phyloP scores from a whole-genome alignment of 1,284 basidiomycete species.

The Trichosporon sp. region DNA sequence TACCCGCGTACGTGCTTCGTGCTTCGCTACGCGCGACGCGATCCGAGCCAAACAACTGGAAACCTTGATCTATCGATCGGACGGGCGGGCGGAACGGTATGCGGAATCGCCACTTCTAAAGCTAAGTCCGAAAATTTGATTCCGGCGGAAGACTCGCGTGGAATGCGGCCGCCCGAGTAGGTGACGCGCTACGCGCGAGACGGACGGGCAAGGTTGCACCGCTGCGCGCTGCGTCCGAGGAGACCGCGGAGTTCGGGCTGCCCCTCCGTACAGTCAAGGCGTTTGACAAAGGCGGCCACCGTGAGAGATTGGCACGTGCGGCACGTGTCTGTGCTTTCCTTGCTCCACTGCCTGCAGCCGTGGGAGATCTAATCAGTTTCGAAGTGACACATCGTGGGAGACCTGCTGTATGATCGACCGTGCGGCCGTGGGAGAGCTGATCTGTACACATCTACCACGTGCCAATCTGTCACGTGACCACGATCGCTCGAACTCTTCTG shows the following conservation, averaged over 20 bases:
- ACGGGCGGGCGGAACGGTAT: no score
- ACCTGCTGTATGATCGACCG: no score
- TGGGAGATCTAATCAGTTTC: no score
- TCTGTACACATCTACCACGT: background rate
- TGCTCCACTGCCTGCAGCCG: no score
- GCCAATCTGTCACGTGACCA: background rate
- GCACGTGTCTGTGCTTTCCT: background rate
- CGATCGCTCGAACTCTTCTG: background rate
- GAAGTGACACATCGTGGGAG: no score
- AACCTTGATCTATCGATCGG: no score
- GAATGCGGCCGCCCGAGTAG: background rate
- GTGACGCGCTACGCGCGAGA: background rate
- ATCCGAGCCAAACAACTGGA: no score
- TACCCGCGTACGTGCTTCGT: no score
- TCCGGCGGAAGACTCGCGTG: no score
- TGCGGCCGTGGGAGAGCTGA: background rate
- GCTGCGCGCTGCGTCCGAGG: background rate
- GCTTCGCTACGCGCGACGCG: no score
- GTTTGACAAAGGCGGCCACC: background rate
- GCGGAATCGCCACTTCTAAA: no score
- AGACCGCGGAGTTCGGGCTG: background rate
- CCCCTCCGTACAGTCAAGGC: background rate
- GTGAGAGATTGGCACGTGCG: background rate
- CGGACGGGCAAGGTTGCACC: background rate
- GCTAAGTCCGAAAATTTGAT: no score